These are phyloP conservation scores for Furcasterigmium sp. DNA, from an alignment of 2,329 filamentous ascomycete genomes.

Conservation along the genomic window DNA sequence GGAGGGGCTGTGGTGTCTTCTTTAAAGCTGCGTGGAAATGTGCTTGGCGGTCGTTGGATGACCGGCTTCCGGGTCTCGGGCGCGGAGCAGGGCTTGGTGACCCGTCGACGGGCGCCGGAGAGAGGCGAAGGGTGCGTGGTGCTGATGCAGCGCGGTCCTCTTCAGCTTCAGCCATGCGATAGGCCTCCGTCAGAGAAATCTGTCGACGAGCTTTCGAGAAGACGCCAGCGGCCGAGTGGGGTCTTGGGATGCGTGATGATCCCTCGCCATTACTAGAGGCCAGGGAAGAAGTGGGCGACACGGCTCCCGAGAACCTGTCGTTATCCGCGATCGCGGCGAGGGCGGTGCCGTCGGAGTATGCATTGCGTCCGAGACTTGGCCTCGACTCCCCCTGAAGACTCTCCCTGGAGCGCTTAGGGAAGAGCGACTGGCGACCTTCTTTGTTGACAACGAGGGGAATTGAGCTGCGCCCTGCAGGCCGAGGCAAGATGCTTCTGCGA, in stretches of 20 bases:
- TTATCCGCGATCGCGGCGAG: conserved; percentile 14
- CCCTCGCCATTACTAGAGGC: conserved; percentile 9
- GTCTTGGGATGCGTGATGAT: conserved; percentile 25
- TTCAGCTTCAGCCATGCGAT: conserved; percentile 27
- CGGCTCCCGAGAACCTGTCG: conserved; percentile 12
- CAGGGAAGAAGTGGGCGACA: conserved; percentile 10
- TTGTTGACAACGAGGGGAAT: conserved; percentile 28
- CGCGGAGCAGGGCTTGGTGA: conserved; percentile 49
- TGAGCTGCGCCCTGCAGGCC: background rate
- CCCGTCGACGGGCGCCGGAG: conserved; percentile 26
- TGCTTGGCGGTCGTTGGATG: conserved; percentile 23
- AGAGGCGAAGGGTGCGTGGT: conserved; percentile 17
- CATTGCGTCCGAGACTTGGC: conserved; percentile 10
- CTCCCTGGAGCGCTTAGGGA: conserved; percentile 18
- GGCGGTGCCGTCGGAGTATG: conserved; percentile 11
- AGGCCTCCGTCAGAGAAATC: conserved; percentile 38
- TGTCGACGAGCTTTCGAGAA: conserved; percentile 19
- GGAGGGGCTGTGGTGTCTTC: conserved; percentile 9
- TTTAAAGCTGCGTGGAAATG: conserved; percentile 20
- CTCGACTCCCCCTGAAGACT: conserved; percentile 5
- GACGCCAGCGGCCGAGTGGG: conserved; percentile 15
- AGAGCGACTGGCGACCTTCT: conserved; percentile 35
- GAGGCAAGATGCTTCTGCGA: background rate
- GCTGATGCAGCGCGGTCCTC: conserved; percentile 19
- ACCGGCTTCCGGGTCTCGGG: conserved; percentile 30